A percentile compares a stretch with the other conserved stretches of the same genome.
phyloP scores from a whole-genome alignment of 371 early-diverging fungal genomes.

The Mucor irregularis region DNA sequence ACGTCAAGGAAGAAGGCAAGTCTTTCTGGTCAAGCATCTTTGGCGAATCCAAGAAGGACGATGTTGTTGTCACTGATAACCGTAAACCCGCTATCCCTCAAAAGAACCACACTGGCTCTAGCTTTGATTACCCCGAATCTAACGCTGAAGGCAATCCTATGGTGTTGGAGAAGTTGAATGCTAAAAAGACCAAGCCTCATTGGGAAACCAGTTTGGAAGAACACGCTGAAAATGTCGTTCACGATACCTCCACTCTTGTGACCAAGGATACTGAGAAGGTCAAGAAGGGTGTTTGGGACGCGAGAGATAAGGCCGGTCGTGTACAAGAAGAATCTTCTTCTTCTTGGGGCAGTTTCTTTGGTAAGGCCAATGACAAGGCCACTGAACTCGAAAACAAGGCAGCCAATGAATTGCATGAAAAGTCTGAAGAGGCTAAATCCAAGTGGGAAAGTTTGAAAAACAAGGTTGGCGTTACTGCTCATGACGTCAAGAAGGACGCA shows the following conservation, averaged over 20 bases:
- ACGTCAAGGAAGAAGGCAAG: slow-evolving; percentile 1
- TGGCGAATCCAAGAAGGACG: background rate
- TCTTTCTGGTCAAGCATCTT: slow-evolving; percentile 3
- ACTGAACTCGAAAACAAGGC: slow-evolving; percentile 4
- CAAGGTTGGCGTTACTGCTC: background rate
- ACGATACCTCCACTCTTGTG: slow-evolving; percentile 18
- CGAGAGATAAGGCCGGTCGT: background rate
- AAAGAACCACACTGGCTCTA: background rate
- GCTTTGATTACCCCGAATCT: background rate
- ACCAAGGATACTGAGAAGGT: slow-evolving; percentile 24
- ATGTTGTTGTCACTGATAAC: background rate
- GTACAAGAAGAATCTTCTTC: background rate
- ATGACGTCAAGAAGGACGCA: slow-evolving; percentile 8
- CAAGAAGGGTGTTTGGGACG: slow-evolving; percentile 15
- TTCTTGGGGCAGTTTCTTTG: slow-evolving; percentile 10
- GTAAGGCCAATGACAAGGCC: slow-evolving; percentile 5
- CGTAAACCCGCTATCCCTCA: background rate
- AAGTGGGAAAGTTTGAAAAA: slow-evolving; percentile 7
- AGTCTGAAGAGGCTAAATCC: background rate
- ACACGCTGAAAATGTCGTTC: slow-evolving; percentile 13
- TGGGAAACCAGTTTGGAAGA: slow-evolving; percentile 11
- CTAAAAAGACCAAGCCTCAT: slow-evolving; percentile 7
- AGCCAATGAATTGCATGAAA: background rate
- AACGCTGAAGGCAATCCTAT: slow-evolving; percentile 15
- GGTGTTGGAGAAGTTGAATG: slow-evolving; percentile 15